Base-by-base conservation (phyloP, 2,329 filamentous ascomycete genomes). In the Beauveria sp. region DNA sequence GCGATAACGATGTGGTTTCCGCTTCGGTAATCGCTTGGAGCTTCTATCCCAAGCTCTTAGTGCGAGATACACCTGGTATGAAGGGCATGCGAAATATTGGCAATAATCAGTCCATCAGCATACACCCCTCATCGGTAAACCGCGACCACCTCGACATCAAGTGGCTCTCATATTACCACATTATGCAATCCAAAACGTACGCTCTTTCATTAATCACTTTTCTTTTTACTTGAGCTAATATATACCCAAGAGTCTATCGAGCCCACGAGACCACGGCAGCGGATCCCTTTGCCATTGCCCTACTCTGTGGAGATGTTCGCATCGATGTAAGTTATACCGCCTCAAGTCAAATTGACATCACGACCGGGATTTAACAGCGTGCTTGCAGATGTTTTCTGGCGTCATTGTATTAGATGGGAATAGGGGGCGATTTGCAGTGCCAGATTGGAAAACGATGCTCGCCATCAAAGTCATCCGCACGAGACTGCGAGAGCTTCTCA, bases 111-210 rank as follows among this genome's bases (percentile, higher is more conserved):
- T 83, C 85, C 50, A 92, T 99, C 67, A 91, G 87, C 62, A 78
- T 99, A 22, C 91, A 96, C 67, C 90, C 92, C 1, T 90, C 88
- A 0, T 96, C 91, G 1, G 90, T 99, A 66, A 98, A 98, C 73
- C 92, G 92, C 70, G 83, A 80, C 8, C 79, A 79, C 63, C 77
- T 80, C 52, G 84, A 86, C 46, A 77, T 92, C 45, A 88, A 87
- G 69, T 98, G 91, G 86, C 78, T 99, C 50, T 95, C 90, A 0
- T 99, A 96, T 73, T 98, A 98, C 76, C 90, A 96, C 72, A 96
- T 98, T 66, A 96, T 98, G 91, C 93, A 97, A 73, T 89, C 89
- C 3, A 92, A 88, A 79, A 77, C 90, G 87, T 82, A 83, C 82
- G 78, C 80, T 28, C 8, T 31, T 8, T 22, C 45, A 22, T 4